Evolutionary conservation across 805 yeast genomes (phyloP), one percentile per base, ranked within the genome.

Genomic region (Candida nonsorbophila): DNA sequence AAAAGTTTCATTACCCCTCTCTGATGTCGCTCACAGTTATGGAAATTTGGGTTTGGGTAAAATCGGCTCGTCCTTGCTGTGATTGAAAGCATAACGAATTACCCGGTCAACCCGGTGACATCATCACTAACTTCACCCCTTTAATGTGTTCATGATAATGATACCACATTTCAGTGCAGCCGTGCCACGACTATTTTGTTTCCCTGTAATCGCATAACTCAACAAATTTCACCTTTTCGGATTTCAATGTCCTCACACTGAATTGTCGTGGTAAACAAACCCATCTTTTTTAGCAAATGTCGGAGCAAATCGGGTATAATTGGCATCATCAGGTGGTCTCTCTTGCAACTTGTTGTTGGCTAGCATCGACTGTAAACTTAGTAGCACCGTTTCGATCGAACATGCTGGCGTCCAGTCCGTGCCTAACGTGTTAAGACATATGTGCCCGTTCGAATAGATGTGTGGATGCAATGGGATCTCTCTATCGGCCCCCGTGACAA

Each of bases 401-500:
- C 76, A 74, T 0, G 77, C 78, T 0, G 85, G 84, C 0, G 82
- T 64, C 85, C 85, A 79, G 23, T 70, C 80, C 12, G 66, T 67
- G 3, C 82, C 85, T 20, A 81, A 53, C 2, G 82, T 53, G 43
- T 81, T 75, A 13, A 81, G 55, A 46, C 90, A 81, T n/a, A 81
- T 81, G 43, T 82, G 88, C 1, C 88, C 90, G 44, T 82, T 82
- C 18, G 80, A 69, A 45, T 81, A 81, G 3, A 81, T 64, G 45
- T 81, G 90, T 0, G 90, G 90, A 45, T 81, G 87, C 3, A 79
- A 42, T 1, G 90, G 90, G 3, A 81, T 68, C 8, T 28, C 22
- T 13, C 28, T 27, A 20, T 41, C 21, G 20, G 27, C 27, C 28
- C 32, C 34, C 4, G 25, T 40, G n/a, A 72, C 45, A 44, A 79